These are phyloP conservation scores for Endothia cerciana DNA, from an alignment of 2,329 filamentous ascomycete genomes.

Conservation along the genomic window DNA sequence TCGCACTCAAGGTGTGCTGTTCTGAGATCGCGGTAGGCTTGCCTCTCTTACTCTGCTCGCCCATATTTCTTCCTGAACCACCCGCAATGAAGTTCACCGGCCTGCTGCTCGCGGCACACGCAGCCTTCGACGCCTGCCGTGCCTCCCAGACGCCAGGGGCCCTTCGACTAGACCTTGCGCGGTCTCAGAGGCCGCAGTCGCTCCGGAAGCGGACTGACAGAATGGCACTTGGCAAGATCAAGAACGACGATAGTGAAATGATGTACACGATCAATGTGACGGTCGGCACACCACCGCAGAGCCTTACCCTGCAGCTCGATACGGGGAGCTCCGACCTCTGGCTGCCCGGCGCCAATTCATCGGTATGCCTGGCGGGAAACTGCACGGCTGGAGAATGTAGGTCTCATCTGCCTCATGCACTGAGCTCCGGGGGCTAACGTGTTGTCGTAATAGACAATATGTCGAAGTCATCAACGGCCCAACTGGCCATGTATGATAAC, in stretches of 20 bases:
- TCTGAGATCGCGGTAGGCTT: neutral
- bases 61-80: neutral
- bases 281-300: constrained; percentile 15
- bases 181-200: neutral
- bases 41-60: neutral
- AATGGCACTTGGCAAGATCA: neutral
- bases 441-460: neutral
- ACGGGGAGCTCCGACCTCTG: constrained; percentile 18
- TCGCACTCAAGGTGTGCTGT: neutral
- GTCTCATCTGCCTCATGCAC: neutral
- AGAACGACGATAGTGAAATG: neutral
- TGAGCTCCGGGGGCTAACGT: neutral
- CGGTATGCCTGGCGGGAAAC: constrained; percentile 1
- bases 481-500: neutral
- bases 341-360: neutral
- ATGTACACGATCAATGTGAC: constrained; percentile 16
- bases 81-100: neutral
- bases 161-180: neutral
- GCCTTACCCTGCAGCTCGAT: constrained; percentile 1
- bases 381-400: constrained; percentile 11
- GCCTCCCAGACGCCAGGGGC: constrained; percentile 5
- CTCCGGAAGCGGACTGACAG: neutral
- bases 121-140: neutral
- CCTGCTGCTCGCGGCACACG: neutral
- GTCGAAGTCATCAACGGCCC: neutral